Base-by-base conservation (phyloP, 495 filamentous ascomycete species). In the Aspergillus sclerotioniger region DNA sequence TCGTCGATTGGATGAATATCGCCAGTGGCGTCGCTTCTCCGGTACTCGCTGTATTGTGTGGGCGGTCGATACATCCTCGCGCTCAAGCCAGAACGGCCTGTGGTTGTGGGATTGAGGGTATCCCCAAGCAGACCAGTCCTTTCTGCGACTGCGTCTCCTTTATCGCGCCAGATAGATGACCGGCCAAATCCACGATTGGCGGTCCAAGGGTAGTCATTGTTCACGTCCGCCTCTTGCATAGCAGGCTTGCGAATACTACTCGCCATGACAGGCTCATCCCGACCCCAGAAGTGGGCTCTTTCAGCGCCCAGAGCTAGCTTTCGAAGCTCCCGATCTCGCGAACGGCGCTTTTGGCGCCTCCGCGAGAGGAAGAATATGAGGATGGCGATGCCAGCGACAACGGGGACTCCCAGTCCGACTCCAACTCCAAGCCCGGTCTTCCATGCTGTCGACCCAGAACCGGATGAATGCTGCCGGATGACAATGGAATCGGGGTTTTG, bases 351-450 rank as follows among this genome's bases (percentile, higher is more conserved):
- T 10, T 67, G 64, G 8, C 83, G 78, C 20, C 78, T 80, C 44
- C 83, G 76, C 52, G 69, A 76, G 59, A 87, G 90, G 68, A 80
- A 82, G 58, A 86, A 76, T 64, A 75, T 85, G 25, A 84, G 66
- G 3, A 82, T 49, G 5, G 83, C 59, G 3, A 84, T 64, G 0
- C 72, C 67, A 3, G 85, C 61, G 7, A 86, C 66, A 3, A 84
- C 76, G 4, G 83, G 74, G 3, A 87, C 66, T 1, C 87, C 88
- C 19, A 95, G 61, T 7, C 87, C 87, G 1, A 96, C 59, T 0
- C 93, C 91, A n/a, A 85, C 78, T 7, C 90, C 91, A 0, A 96
- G 76, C 8, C 85, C 88, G 15, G 82, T 76, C 53, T 87, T 84
- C 47, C 37, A 41, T 41, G 25, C 31, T 61, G 85, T 73, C 5